Conservation (phyloP, 257 asterid species). For the Ballota nigra region DNA sequence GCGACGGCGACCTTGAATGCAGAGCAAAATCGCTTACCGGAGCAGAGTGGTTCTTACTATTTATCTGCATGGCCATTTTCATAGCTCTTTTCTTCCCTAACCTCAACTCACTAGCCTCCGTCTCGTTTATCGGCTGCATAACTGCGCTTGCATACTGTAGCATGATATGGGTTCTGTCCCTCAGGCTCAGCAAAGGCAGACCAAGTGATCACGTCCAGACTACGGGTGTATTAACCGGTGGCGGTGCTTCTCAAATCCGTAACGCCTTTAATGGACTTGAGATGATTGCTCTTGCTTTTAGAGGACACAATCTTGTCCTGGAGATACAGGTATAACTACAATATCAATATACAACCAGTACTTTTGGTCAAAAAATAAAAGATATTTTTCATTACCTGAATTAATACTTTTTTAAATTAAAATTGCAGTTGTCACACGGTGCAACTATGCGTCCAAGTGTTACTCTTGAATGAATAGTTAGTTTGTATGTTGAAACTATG, state of each 20-base stretch:
- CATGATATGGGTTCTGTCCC: slow-evolving; percentile 42
- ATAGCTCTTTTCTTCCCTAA: slow-evolving; percentile 55
- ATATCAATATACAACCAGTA: too few relatives aligned
- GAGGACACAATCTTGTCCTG: slow-evolving; percentile 76
- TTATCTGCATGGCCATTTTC: slow-evolving; percentile 47
- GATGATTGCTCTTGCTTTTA: slow-evolving; percentile 46
- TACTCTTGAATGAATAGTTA: too few relatives aligned
- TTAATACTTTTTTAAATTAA: too few relatives aligned
- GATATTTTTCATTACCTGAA: too few relatives aligned
- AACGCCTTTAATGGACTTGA: slow-evolving; percentile 46
- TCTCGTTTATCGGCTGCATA: slow-evolving; percentile 51
- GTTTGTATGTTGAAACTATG: too few relatives aligned
- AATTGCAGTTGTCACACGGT: too few relatives aligned
- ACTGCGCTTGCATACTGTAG: slow-evolving; percentile 40
- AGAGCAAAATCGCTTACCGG: slow-evolving; percentile 28
- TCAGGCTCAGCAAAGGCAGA: slow-evolving; percentile 27
- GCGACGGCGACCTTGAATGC: slow-evolving; percentile 26
- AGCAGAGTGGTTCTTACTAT: slow-evolving; percentile 56
- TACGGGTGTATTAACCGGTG: not conserved
- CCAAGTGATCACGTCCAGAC: not conserved
- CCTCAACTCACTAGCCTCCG: slow-evolving; percentile 45
- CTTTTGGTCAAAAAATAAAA: too few relatives aligned
- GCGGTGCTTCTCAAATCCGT: slow-evolving; percentile 22
- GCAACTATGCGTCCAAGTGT: too few relatives aligned
- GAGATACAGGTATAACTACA: slow-evolving; percentile 41